Conservation (phyloP, 1,139 yeast genomes). For the Wickerhamiella infanticola region DNA sequence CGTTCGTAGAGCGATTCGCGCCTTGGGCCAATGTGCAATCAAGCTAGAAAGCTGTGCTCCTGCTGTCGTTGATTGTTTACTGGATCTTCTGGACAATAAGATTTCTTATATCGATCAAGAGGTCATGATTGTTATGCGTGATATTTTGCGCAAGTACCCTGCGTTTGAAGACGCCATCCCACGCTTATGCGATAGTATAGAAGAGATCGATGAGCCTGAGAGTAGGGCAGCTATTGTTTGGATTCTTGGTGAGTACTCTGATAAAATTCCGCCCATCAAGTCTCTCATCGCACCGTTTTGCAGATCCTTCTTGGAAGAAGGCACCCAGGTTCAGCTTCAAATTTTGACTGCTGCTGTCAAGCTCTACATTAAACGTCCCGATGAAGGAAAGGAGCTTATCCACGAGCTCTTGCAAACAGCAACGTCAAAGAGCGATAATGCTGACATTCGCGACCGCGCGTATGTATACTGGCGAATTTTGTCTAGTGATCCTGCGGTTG, state of each 20-base stretch:
- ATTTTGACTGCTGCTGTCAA: conserved; percentile 69
- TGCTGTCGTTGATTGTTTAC: conserved; percentile 63
- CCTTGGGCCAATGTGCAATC: conserved; percentile 81
- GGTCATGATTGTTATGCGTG: conserved; percentile 56
- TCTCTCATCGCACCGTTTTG: conserved; percentile 35
- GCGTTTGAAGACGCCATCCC: conserved; percentile 57
- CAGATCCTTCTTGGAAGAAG: conserved; percentile 54
- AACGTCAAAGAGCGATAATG: conserved; percentile 68
- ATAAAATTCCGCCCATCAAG: conserved; percentile 42
- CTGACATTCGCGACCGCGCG: conserved; percentile 90
- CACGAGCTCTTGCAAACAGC: conserved; percentile 64
- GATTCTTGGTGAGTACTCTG: conserved; percentile 81
- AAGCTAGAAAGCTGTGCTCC: conserved; percentile 45
- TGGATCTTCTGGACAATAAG: conserved; percentile 63
- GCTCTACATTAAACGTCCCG: conserved; percentile 39
- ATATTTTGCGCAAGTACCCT: conserved; percentile 67
- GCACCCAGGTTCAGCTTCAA: conserved; percentile 59
- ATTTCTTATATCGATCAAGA: conserved; percentile 62
- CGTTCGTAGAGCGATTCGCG: conserved; percentile 65
- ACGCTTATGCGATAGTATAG: conserved; percentile 44
- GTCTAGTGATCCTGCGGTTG: conserved; percentile 39
- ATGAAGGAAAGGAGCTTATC: conserved; percentile 34
- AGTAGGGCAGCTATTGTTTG: conserved; percentile 70
- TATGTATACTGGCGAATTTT: conserved; percentile 87
- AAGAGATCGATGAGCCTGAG: conserved; percentile 43